phyloP scores from a whole-genome alignment of 352 stramenopile genomes.

The Phytophthora pinifolia region DNA sequence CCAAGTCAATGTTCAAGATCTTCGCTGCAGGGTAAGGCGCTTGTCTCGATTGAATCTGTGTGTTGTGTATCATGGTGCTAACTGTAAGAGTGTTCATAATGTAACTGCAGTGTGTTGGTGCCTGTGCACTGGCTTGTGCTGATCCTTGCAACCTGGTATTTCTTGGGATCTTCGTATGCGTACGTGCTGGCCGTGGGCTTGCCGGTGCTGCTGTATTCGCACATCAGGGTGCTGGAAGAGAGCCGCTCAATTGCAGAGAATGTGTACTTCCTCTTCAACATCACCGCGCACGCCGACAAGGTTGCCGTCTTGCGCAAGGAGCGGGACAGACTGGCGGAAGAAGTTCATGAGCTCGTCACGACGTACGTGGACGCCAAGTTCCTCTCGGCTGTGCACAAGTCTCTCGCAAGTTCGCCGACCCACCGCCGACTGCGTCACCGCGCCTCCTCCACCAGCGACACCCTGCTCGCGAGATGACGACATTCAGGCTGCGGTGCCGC shows the following conservation, averaged over 20 bases:
- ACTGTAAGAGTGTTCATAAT: background rate
- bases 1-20: conserved; percentile 83
- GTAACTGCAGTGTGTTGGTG: conserved; percentile 50
- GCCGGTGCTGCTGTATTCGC: conserved; percentile 70
- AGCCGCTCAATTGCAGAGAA: conserved; percentile 78
- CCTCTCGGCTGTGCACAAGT: conserved; percentile 57
- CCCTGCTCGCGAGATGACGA: conserved; percentile 26
- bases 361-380: conserved; percentile 56
- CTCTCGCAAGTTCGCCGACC: conserved; percentile 41
- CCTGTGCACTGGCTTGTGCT: conserved; percentile 69
- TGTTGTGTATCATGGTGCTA: conserved; percentile 4
- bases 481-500: background rate
- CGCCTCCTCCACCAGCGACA: conserved; percentile 49
- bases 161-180: conserved; percentile 57
- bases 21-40: conserved; percentile 55
- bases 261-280: conserved; percentile 75
- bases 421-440: conserved; percentile 38
- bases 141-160: conserved; percentile 55
- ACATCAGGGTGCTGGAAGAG: conserved; percentile 79
- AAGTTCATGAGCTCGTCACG: conserved; percentile 60
- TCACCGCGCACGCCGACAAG: conserved; percentile 60
- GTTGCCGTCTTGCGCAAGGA: conserved; percentile 55
- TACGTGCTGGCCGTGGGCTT: conserved; percentile 57
- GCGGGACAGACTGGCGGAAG: conserved; percentile 46
- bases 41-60: background rate